Evolutionary conservation across 2,329 filamentous ascomycete species (phyloP).

Genomic region (Coniochaeta sp.): DNA sequence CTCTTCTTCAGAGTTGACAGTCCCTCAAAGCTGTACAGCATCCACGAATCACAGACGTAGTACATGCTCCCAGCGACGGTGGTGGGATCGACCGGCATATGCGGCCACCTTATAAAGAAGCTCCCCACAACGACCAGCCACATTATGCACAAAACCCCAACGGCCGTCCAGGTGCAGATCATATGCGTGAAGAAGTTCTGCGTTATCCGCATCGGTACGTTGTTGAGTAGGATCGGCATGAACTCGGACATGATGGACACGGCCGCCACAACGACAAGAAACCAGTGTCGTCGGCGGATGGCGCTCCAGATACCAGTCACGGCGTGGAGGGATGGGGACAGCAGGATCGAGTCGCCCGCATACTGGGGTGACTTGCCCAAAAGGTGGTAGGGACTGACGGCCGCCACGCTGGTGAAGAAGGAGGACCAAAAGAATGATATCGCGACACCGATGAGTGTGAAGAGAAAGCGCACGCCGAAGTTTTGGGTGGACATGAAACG

Average conservation of each 20-base stretch:
- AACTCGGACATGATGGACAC: slow-evolving; percentile 28
- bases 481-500: slow-evolving; percentile 31
- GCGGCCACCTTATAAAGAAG: slow-evolving; percentile 26
- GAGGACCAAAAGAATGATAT: slow-evolving; percentile 30
- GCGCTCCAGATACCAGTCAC: slow-evolving; percentile 26
- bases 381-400: slow-evolving; percentile 28
- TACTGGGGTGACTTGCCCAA: slow-evolving; percentile 19
- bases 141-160: slow-evolving; percentile 28
- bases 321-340: slow-evolving; percentile 22
- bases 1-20: slow-evolving; percentile 17
- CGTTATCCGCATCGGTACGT: slow-evolving; percentile 28
- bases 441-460: slow-evolving; percentile 29
- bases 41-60: slow-evolving; percentile 25
- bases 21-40: slow-evolving; percentile 23
- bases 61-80: slow-evolving; percentile 28
- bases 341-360: slow-evolving; percentile 25
- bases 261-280: slow-evolving; percentile 23
- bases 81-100: slow-evolving; percentile 27
- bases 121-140: slow-evolving; percentile 23
- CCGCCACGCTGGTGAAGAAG: slow-evolving; percentile 29
- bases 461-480: slow-evolving; percentile 32
- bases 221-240: slow-evolving; percentile 29
- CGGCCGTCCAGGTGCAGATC: slow-evolving; percentile 24
- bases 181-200: slow-evolving; percentile 23
- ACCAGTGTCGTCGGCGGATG: slow-evolving; percentile 22